Conservation (phyloP, 2,329 filamentous ascomycete species). For the Pseudopyricularia cyperi region DNA sequence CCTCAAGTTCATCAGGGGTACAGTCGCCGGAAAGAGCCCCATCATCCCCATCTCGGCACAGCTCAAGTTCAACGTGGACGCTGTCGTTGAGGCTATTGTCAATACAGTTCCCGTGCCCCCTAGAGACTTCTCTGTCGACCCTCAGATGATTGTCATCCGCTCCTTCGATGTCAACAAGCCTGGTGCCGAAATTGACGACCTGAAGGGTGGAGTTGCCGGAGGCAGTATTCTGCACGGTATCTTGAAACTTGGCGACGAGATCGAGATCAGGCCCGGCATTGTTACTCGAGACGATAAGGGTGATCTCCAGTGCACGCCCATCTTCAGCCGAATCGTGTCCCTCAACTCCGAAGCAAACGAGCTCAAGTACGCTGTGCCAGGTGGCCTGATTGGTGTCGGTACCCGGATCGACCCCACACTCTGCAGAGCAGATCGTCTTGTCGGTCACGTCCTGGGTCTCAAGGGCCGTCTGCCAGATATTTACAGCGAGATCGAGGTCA, state of each 20-base stretch:
- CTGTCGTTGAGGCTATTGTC: slow-evolving; percentile 91
- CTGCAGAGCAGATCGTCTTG: slow-evolving; percentile 96
- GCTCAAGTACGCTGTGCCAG: slow-evolving; percentile 94
- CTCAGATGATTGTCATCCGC: slow-evolving; percentile 98
- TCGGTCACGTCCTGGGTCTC: slow-evolving; percentile 93
- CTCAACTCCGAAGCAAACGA: slow-evolving; percentile 98
- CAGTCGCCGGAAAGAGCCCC: slow-evolving; percentile 85
- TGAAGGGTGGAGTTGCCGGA: slow-evolving; percentile 97
- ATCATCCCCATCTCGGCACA: slow-evolving; percentile 96
- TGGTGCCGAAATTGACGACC: slow-evolving; percentile 93
- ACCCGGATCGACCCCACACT: slow-evolving; percentile 95
- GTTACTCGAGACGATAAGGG: slow-evolving; percentile 91
- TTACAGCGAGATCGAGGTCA: slow-evolving; percentile 97
- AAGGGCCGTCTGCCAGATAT: slow-evolving; percentile 90
- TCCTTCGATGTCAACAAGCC: slow-evolving; percentile 99
- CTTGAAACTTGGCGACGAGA: slow-evolving; percentile 92
- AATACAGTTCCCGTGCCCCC: slow-evolving; percentile 87
- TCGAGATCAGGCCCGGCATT: slow-evolving; percentile 97
- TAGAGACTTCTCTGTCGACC: slow-evolving; percentile 81
- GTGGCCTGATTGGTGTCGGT: slow-evolving; percentile 95
- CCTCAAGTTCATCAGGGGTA: slow-evolving; percentile 95
- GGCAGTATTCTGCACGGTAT: slow-evolving; percentile 94
- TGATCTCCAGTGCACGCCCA: slow-evolving; percentile 90
- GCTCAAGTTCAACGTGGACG: slow-evolving; percentile 99
- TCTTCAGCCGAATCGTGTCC: slow-evolving; percentile 88